phyloP scores from a whole-genome alignment of 345 rosid genomes.

The Eucalyptus fibrosa region DNA sequence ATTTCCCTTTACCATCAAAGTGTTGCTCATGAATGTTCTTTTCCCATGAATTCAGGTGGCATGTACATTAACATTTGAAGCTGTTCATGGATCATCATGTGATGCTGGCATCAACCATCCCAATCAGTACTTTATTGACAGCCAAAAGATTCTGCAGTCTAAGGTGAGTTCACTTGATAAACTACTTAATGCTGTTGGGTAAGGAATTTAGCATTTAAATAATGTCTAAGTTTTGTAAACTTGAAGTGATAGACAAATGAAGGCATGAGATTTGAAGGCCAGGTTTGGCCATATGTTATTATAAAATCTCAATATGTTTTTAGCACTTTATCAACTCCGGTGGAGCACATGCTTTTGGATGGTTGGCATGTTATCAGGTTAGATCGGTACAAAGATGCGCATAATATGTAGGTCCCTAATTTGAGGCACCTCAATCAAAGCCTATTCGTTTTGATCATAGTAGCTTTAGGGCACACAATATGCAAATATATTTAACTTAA shows the following conservation, averaged over 20 bases:
- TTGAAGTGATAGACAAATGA: neutral
- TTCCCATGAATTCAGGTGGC: conserved; percentile 43
- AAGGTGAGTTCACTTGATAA: conserved; percentile 22
- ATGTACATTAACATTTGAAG: conserved; percentile 86
- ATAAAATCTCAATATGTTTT: neutral
- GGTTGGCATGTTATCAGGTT: neutral
- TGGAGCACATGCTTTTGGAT: neutral
- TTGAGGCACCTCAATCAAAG: neutral
- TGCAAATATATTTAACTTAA: neutral
- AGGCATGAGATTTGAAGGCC: neutral
- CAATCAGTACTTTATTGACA: conserved; percentile 75
- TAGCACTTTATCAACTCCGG: neutral
- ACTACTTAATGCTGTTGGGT: neutral
- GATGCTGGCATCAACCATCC: conserved; percentile 95
- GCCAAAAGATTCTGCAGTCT: conserved; percentile 54
- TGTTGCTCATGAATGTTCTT: neutral
- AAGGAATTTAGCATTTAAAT: neutral
- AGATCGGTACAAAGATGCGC: neutral
- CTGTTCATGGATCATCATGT: conserved; percentile 48
- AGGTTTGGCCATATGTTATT: neutral
- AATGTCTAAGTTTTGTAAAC: neutral
- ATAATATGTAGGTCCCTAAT: neutral
- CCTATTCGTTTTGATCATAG: neutral
- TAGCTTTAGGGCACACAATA: neutral
- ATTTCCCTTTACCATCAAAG: neutral